phyloP scores from a whole-genome alignment of 441 rosid species.

The Populus trichocarpa region DNA sequence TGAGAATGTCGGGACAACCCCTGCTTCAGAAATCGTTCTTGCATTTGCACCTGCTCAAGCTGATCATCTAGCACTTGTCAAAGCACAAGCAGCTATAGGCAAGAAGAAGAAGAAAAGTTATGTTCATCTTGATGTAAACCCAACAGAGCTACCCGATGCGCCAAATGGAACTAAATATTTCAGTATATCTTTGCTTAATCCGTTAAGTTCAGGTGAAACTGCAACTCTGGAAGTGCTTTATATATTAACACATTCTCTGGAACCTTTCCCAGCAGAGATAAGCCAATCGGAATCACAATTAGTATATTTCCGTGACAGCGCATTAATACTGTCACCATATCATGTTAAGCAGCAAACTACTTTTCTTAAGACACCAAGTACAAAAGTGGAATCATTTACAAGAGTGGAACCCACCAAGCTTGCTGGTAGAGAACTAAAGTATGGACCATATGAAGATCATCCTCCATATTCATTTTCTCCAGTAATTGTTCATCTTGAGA shows the following conservation, averaged over 20 bases:
- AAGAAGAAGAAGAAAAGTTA: slow-evolving; percentile 72
- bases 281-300: slow-evolving; percentile 90
- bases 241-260: slow-evolving; percentile 71
- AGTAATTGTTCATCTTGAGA: slow-evolving; percentile 79
- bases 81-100: slow-evolving; percentile 68
- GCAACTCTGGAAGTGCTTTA: slow-evolving; percentile 76
- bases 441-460: slow-evolving; percentile 85
- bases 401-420: slow-evolving; percentile 73
- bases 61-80: slow-evolving; percentile 64
- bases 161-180: slow-evolving; percentile 73
- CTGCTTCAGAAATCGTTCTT: slow-evolving; percentile 74
- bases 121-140: slow-evolving; percentile 56
- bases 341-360: slow-evolving; percentile 69
- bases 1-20: slow-evolving; percentile 58
- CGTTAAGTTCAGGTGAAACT: slow-evolving; percentile 62
- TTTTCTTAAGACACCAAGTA: slow-evolving; percentile 74
- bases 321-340: slow-evolving; percentile 73
- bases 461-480: slow-evolving; percentile 76
- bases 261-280: slow-evolving; percentile 93
- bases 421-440: slow-evolving; percentile 72
- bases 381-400: slow-evolving; percentile 84
- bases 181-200: slow-evolving; percentile 47
- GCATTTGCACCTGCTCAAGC: slow-evolving; percentile 74
- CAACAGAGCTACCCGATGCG: slow-evolving; percentile 63
- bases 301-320: slow-evolving; percentile 81